phyloP scores from a whole-genome alignment of 2,329 filamentous ascomycete genomes.

The Coniosporium tulheliwenetii region DNA sequence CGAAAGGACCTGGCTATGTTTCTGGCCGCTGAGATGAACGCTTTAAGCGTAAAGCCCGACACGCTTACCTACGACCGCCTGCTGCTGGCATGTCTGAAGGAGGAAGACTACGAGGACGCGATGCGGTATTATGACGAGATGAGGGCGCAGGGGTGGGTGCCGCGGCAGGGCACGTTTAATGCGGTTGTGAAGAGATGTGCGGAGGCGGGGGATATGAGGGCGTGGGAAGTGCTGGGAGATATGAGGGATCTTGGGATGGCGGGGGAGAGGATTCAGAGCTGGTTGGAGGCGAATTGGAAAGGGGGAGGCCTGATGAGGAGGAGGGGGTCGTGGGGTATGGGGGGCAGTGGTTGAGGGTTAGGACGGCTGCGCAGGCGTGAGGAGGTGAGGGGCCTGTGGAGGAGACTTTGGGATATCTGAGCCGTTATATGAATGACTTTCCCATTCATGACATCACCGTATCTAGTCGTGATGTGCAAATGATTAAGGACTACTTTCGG shows the following conservation, averaged over 20 bases:
- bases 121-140: slow-evolving; percentile 2
- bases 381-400: no score
- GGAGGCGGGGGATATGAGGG: not conserved
- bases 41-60: slow-evolving; percentile 37
- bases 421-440: no score
- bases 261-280: not conserved
- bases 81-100: slow-evolving; percentile 37
- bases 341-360: no score
- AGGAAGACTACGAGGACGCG: slow-evolving; percentile 1
- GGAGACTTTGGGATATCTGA: no score
- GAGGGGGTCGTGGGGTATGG: no score
- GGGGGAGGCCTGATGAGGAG: no score
- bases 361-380: no score
- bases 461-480: no score
- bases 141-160: not conserved
- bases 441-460: no score
- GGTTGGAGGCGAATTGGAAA: not conserved
- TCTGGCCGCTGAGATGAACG: slow-evolving; percentile 45
- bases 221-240: not conserved
- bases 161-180: not conserved
- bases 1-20: slow-evolving; percentile 44
- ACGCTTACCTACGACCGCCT: slow-evolving; percentile 46
- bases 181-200: not conserved
- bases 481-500: no score
- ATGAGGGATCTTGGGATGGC: not conserved